These are phyloP conservation scores for Pseudocercospora pini-densiflorae DNA, from an alignment of 2,329 filamentous ascomycete genomes.

Conservation along the genomic window DNA sequence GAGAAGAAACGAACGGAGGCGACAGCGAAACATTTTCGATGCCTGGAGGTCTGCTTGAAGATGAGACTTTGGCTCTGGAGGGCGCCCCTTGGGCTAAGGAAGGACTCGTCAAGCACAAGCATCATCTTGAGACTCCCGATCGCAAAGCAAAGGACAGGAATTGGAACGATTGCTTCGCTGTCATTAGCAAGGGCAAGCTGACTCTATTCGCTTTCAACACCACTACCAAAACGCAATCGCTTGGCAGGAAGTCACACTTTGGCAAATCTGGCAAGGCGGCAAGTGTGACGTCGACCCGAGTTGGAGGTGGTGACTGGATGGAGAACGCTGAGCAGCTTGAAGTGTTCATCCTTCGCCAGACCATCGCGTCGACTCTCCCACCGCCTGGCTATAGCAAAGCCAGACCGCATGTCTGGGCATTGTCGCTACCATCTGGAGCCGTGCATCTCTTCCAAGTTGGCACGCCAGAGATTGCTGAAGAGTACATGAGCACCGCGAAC, in stretches of 20 bases:
- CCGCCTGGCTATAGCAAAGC: conserved; percentile 90
- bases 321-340: conserved; percentile 91
- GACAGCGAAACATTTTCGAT: conserved; percentile 42
- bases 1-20: conserved; percentile 69
- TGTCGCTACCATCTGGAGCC: conserved; percentile 88
- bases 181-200: conserved; percentile 92
- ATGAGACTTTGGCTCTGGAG: conserved; percentile 87
- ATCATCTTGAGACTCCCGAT: conserved; percentile 87
- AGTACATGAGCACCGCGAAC: conserved; percentile 93
- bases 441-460: conserved; percentile 99
- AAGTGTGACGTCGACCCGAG: conserved; percentile 63
- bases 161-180: conserved; percentile 94
- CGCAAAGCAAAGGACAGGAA: conserved; percentile 93
- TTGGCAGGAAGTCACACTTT: conserved; percentile 44
- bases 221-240: conserved; percentile 57
- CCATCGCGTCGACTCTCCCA: conserved; percentile 86
- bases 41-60: conserved; percentile 68
- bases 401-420: conserved; percentile 89
- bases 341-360: conserved; percentile 86
- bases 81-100: conserved; percentile 99
- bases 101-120: conserved; percentile 93
- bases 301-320: conserved; percentile 97
- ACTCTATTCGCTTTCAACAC: conserved; percentile 90
- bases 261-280: conserved; percentile 37
- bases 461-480: conserved; percentile 89